A percentile compares a stretch with the other conserved stretches of the same genome.
phyloP scores from a whole-genome alignment of 78 protist species.

The Pelomyxa schiedti region DNA sequence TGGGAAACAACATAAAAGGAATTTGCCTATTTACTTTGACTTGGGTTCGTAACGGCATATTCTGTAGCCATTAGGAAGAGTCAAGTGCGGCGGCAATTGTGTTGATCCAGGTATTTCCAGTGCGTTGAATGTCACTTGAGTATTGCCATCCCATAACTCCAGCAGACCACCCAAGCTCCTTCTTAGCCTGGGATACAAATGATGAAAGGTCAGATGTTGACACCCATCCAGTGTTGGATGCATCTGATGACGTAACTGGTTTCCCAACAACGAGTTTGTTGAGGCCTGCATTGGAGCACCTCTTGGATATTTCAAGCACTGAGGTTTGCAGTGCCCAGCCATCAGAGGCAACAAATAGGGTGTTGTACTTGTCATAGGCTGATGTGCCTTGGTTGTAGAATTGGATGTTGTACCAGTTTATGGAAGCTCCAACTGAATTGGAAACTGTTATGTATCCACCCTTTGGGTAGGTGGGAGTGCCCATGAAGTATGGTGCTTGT shows the following conservation, averaged over 20 bases:
- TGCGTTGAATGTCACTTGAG: neutral
- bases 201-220: neutral
- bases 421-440: neutral
- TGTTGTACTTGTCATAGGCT: neutral
- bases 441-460: conserved; percentile 5
- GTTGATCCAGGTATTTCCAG: neutral
- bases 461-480: neutral
- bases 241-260: conserved; percentile 1
- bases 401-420: conserved; percentile 17
- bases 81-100: too few species aligned
- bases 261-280: conserved; percentile 9
- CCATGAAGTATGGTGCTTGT: conserved; percentile 13
- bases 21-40: too few species aligned
- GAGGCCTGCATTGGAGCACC: neutral
- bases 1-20: too few species aligned
- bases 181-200: neutral
- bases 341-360: neutral
- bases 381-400: conserved; percentile 19
- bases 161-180: neutral
- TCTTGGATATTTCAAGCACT: neutral
- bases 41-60: too few species aligned
- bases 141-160: conserved; percentile 21
- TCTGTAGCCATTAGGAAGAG: too few species aligned
- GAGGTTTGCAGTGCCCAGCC: conserved; percentile 7
- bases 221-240: conserved; percentile 10